Evolutionary conservation across 164 flowering plant genomes (phyloP), one percentile per base, ranked within the genome.

Genomic region (Tetrastigma voinierianum): DNA sequence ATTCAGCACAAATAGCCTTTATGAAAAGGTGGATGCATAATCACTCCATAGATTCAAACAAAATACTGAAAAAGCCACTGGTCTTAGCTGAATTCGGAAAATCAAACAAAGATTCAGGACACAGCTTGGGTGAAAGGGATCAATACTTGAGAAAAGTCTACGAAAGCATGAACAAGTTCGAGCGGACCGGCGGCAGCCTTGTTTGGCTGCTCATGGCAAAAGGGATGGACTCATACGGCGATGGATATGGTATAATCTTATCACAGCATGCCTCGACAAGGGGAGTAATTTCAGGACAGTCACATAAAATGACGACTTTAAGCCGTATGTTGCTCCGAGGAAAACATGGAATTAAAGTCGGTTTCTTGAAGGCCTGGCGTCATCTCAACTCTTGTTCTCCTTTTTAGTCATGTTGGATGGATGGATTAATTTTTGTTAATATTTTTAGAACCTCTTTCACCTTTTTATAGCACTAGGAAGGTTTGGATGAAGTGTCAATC

Each of bases 191-290:
- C 8, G 75, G 71, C 32, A 59, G 75, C 7, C 51, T 72, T 53
- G 71, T 72, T 25, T 72, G 75, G 75, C 75, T 67, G 25, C 5
- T 72, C 12, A 9, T 72, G 66, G 75, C 67, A 0, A 63, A 72
- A 72, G 75, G 75, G 45, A 72, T 72, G 75, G 75, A 72, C 51
- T 47, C 70, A 10, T 66, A 66, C 51, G 13, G 67, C n/a, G 75
- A 72, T 62, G 75, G 75, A 2, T 72, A 72, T 16, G 67, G 56
- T 59, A 72, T 72, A 43, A 67, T 72, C 14, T 44, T 72, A 52
- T 62, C 70, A 13, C 20, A 48, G 24, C 67, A 66, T 49, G n/a
- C 10, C n/a, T 72, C 75, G 16, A 72, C 70, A 12, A 56, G 21
- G 15, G 21, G 56, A 12, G 17, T 67, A 47, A 54, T 72, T 57